Conservation (phyloP, 305 asterid genomes). For the Fraxinus albicans region DNA sequence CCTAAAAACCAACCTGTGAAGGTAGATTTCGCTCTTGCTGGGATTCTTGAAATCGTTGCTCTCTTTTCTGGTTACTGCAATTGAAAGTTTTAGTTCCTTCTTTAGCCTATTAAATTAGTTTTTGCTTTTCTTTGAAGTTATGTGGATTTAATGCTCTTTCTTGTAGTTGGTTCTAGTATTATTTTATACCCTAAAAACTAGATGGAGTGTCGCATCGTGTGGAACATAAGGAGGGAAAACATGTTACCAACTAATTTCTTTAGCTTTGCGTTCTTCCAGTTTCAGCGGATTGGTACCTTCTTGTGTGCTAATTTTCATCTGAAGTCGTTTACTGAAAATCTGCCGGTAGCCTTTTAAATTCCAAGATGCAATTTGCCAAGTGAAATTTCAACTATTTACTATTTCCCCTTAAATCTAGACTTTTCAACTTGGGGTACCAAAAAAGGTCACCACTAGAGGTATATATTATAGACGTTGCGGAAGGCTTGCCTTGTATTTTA, state of each 20-base stretch:
- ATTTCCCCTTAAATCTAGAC: neutral
- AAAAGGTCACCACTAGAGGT: neutral
- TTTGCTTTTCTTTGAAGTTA: neutral
- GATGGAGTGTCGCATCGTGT: neutral
- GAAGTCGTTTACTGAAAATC: neutral
- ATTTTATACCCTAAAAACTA: neutral
- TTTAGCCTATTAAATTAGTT: neutral
- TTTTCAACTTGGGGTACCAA: neutral
- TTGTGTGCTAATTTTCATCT: neutral
- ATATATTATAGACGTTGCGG: neutral
- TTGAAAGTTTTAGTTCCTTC: neutral
- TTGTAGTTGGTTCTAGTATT: neutral
- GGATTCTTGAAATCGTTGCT: neutral
- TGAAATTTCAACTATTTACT: neutral
- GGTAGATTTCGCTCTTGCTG: conserved; percentile 24
- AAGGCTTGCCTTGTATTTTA: neutral
- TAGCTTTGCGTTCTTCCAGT: neutral
- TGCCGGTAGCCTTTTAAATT: neutral
- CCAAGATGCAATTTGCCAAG: neutral
- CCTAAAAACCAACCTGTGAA: conserved; percentile 57
- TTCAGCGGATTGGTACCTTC: neutral
- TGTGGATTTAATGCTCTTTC: neutral
- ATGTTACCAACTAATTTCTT: neutral
- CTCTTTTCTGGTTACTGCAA: neutral
- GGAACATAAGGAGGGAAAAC: neutral